phyloP scores from a whole-genome alignment of 805 yeast genomes.

The Metschnikowia continentalis region DNA sequence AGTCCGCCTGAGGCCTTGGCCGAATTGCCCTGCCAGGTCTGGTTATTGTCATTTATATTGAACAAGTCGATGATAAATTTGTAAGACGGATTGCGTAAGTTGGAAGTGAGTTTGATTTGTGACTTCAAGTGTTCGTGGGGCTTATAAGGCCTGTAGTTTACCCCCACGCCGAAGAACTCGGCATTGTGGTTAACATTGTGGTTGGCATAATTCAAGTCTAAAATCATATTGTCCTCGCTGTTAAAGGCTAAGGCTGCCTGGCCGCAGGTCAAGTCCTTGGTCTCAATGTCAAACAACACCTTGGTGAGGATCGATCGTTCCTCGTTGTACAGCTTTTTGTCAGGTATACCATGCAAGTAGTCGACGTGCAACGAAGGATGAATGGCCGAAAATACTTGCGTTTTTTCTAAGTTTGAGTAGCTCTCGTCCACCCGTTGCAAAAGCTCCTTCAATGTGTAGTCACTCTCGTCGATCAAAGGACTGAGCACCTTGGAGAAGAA shows the following conservation, averaged over 20 bases:
- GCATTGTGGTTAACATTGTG: constrained; percentile 47
- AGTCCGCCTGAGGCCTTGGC: constrained; percentile 50
- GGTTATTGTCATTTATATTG: constrained; percentile 39
- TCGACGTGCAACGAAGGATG: constrained; percentile 39
- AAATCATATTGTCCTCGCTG: constrained; percentile 35
- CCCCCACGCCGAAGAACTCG: constrained; percentile 46
- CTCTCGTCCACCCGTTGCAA: constrained; percentile 29
- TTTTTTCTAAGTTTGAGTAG: constrained; percentile 33
- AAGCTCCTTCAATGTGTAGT: constrained; percentile 42
- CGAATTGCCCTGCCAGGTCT: constrained; percentile 51
- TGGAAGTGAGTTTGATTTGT: constrained; percentile 42
- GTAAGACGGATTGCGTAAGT: constrained; percentile 42
- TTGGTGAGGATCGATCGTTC: constrained; percentile 44
- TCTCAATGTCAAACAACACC: constrained; percentile 38
- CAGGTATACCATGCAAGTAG: constrained; percentile 27
- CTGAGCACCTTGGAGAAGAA: constrained; percentile 45
- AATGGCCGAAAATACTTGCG: constrained; percentile 44
- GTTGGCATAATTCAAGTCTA: constrained; percentile 38
- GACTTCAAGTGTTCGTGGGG: constrained; percentile 43
- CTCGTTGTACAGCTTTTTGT: constrained; percentile 26
- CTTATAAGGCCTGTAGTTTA: constrained; percentile 52
- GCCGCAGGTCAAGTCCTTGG: constrained; percentile 35
- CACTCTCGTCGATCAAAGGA: constrained; percentile 39
- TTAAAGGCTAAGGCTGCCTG: constrained; percentile 34
- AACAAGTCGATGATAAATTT: constrained; percentile 34